Conservation (phyloP, 1,139 yeast species). For the Yamadazyma siamensis region DNA sequence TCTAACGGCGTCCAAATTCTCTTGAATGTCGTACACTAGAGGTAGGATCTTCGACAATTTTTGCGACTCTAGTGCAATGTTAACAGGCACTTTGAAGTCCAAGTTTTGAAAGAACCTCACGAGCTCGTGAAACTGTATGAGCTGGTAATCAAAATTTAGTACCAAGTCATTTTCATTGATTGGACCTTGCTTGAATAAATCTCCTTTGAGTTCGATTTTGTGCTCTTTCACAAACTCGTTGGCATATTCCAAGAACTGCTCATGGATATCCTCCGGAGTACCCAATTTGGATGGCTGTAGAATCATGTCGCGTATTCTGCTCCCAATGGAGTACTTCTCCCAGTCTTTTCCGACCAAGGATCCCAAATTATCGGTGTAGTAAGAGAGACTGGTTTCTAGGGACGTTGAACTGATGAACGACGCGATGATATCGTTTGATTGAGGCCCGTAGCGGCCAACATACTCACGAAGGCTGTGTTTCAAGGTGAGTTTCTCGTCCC, state of each 20-base stretch:
- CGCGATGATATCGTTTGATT: conserved; percentile 5
- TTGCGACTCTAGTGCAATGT: conserved; percentile 32
- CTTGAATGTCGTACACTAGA: conserved; percentile 52
- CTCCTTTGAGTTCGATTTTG: conserved; percentile 12
- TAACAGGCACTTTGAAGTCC: conserved; percentile 57
- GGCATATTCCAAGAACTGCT: conserved; percentile 44
- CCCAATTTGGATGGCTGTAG: conserved; percentile 41
- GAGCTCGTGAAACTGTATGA: conserved; percentile 49
- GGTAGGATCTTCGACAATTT: conserved; percentile 52
- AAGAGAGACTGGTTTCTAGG: conserved; percentile 7
- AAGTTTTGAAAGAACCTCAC: conserved; percentile 49
- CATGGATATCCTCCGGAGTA: conserved; percentile 39
- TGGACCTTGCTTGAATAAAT: conserved; percentile 10
- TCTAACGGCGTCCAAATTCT: conserved; percentile 32
- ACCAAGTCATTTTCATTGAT: conserved; percentile 15
- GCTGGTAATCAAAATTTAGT: conserved; percentile 51
- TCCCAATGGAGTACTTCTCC: conserved; percentile 73
- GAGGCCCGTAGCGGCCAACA: too few relatives aligned
- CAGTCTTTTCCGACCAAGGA: conserved; percentile 64
- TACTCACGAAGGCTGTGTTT: too few relatives aligned
- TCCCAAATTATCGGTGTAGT: conserved; percentile 8
- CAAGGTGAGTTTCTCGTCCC: neutral
- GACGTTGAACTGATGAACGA: conserved; percentile 3
- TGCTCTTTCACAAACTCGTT: conserved; percentile 3
- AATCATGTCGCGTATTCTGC: conserved; percentile 53